Evolutionary conservation across 306 rosid genomes (phyloP), one percentile per base, ranked within the genome.

Genomic region (Geum urbanum): DNA sequence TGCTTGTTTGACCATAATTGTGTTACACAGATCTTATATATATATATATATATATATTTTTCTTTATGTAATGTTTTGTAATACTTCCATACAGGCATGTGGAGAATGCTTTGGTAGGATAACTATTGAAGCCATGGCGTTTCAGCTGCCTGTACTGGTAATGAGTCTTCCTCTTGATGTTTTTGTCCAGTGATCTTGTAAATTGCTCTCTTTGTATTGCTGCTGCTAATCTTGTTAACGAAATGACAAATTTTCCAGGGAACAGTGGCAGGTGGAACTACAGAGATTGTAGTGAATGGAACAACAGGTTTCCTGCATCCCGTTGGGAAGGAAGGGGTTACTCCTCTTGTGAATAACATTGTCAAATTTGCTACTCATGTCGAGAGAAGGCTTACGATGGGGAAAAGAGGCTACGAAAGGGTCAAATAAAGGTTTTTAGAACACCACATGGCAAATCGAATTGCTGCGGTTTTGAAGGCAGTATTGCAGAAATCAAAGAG

Each of bases 21-120:
- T 63, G 47, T 43, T 72, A 48, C 22, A 14, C 63, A 20, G 6
- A 9, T 63, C 65, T 47, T 49, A 15, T 5, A 32, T 15, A 27
- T 8, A 51, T 16, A 24, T 24, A 24, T 24, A 24, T 24, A 24
- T 24, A 24, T 24, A 24, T 24, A 24, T 24, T 24, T 24, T 24
- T 24, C 27, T 24, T 24, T 24, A 24, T 19, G 18, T 63, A 62
- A 39, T 37, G 39, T 15, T 49, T 5, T 10, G 62, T 51, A n/a
- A 41, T 15, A 22, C 41, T 66, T 4, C 27, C 71, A 44, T 69
- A 70, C 69, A 87, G 96, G 91, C 86, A 5, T 76, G 87, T 9
- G 96, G 94, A 74, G 96, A 88, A 80, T 88, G 91, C 81, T 90
- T 90, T 79, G 96, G 96, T 46, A 90, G 90, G 86, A 88, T 86